These are phyloP conservation scores for Podila minutissima DNA, from an alignment of 192 early-diverging fungal species.

Conservation along the genomic window DNA sequence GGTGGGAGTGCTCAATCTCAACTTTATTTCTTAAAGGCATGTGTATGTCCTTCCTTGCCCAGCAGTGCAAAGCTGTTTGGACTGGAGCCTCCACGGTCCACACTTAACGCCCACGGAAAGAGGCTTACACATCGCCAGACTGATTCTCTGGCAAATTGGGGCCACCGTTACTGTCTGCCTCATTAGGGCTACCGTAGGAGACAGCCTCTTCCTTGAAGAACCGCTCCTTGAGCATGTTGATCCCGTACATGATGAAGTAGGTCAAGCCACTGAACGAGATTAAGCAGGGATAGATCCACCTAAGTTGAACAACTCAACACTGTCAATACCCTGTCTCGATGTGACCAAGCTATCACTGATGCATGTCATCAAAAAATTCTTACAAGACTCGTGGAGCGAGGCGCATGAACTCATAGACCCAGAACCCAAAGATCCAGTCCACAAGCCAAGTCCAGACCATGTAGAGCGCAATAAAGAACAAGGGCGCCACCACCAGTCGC, in stretches of 20 bases:
- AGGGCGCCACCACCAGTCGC: not conserved
- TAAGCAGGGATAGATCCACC: not conserved
- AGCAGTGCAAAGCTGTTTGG: too few species aligned
- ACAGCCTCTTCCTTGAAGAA: not conserved
- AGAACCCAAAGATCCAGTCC: not conserved
- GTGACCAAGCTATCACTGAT: too few species aligned
- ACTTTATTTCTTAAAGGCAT: too few species aligned
- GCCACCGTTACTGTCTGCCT: too few species aligned
- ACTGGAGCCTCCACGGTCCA: too few species aligned
- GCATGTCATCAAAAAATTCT: too few species aligned
- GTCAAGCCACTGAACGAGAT: not conserved
- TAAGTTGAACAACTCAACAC: not conserved
- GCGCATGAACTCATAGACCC: not conserved
- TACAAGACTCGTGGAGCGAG: not conserved
- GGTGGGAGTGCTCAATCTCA: too few species aligned
- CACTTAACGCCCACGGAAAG: too few species aligned
- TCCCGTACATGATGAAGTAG: not conserved
- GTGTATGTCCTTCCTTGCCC: too few species aligned
- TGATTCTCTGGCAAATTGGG: too few species aligned
- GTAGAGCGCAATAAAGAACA: not conserved
- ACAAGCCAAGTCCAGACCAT: not conserved
- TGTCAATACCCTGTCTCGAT: not conserved
- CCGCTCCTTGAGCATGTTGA: not conserved
- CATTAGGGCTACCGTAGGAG: too few species aligned
- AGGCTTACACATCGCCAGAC: too few species aligned